phyloP scores from a whole-genome alignment of 2,329 filamentous ascomycete genomes.

The Cercospora janseana region DNA sequence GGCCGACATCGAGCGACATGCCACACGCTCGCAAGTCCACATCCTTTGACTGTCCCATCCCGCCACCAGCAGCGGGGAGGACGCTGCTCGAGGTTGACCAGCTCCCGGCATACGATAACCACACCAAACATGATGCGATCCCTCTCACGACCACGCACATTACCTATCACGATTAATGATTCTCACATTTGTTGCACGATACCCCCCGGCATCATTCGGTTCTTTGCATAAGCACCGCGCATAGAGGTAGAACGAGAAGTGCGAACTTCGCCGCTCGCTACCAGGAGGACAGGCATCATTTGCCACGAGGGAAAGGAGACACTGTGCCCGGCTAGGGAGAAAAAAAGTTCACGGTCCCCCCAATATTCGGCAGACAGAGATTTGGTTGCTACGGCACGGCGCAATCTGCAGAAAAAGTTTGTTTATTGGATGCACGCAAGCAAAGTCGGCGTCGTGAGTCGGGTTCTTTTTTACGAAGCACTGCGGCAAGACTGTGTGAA shows the following conservation, averaged over 20 bases:
- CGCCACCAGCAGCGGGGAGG: constrained; percentile 6
- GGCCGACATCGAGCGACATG: constrained; percentile 21
- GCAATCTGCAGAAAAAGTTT: constrained; percentile 19
- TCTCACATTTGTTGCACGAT: constrained; percentile 29
- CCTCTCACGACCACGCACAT: constrained; percentile 8
- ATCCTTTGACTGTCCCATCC: constrained; percentile 35
- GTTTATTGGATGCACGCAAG: too few relatives aligned
- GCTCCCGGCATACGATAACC: constrained; percentile 34
- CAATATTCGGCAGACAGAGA: constrained; percentile 17
- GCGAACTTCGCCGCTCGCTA: constrained; percentile 15
- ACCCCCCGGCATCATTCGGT: constrained; percentile 33
- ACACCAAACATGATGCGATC: constrained; percentile 14
- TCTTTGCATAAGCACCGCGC: constrained; percentile 32
- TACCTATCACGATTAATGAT: constrained; percentile 33
- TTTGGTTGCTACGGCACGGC: constrained; percentile 15
- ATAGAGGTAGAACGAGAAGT: constrained; percentile 34
- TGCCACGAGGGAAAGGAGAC: constrained; percentile 18
- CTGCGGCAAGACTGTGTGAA: constrained; percentile 8
- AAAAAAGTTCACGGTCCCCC: constrained; percentile 24
- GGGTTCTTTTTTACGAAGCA: background rate
- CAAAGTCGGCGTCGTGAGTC: constrained; percentile 15
- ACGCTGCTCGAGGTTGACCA: constrained; percentile 27
- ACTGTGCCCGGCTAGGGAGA: constrained; percentile 21
- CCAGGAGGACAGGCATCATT: constrained; percentile 25
- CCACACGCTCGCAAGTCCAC: constrained; percentile 36